These are phyloP conservation scores for Microbotryum scabiosae DNA, from an alignment of 1,284 basidiomycete species.

Conservation along the genomic window DNA sequence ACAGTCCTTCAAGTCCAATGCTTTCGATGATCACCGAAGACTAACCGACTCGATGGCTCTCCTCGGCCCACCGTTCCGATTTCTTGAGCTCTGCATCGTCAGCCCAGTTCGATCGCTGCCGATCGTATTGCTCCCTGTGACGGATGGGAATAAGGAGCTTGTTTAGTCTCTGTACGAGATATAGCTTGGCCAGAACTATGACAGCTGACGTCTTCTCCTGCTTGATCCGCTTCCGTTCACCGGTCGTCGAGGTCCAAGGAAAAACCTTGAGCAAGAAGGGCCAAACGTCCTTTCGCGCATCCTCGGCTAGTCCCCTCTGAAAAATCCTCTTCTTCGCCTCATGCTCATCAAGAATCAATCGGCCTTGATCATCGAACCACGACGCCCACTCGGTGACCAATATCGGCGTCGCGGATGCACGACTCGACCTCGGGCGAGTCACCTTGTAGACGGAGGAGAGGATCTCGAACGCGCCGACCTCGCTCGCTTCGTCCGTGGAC, in stretches of 20 bases:
- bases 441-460: conserved; percentile 42
- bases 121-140: conserved; percentile 56
- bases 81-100: conserved; percentile 56
- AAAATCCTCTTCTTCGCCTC: conserved; percentile 70
- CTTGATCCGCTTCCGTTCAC: conserved; percentile 45
- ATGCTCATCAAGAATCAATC: conserved; percentile 55
- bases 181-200: background rate
- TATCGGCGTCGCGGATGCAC: conserved; percentile 49
- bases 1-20: too few relatives aligned
- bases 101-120: conserved; percentile 68
- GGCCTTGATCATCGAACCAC: conserved; percentile 62
- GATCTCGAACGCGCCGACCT: conserved; percentile 81
- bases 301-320: conserved; percentile 55
- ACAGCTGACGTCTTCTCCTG: conserved; percentile 53
- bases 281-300: conserved; percentile 65
- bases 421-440: conserved; percentile 31
- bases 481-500: conserved; percentile 54
- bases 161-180: background rate
- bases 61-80: conserved; percentile 35
- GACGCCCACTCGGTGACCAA: conserved; percentile 58
- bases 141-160: background rate
- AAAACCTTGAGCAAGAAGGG: conserved; percentile 79
- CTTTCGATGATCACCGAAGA: too few relatives aligned
- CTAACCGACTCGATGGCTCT: conserved; percentile 35
- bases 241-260: conserved; percentile 54